Percentiles rank a stretch among this genome's conserved stretches.
Evolutionary conservation across 2,329 filamentous ascomycete species (phyloP).

Genomic region (Raffaelea deltoideospora): DNA sequence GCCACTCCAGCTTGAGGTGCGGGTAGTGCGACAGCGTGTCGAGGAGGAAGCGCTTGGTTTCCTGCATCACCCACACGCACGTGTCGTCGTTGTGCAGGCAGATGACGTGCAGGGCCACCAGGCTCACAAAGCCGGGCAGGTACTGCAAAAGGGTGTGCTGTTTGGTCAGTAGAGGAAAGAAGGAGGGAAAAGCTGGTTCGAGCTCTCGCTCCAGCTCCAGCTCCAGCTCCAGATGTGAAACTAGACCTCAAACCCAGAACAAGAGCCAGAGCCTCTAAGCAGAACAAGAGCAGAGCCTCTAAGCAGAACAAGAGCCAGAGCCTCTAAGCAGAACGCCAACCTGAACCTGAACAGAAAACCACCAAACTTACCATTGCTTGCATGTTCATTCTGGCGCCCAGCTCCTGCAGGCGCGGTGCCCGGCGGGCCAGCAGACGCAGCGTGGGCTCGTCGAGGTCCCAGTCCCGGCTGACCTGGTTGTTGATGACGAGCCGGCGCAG

Average conservation of each 20-base stretch:
- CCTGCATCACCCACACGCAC: constrained; percentile 39
- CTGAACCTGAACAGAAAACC: background rate
- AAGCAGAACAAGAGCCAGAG: background rate
- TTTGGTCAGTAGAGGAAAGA: background rate
- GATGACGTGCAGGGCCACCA: constrained; percentile 40
- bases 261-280: background rate
- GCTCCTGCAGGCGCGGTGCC: constrained; percentile 35
- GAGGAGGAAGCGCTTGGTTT: constrained; percentile 42
- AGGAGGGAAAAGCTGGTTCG: background rate
- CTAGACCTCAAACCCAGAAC: background rate
- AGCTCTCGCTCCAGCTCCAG: too few species aligned
- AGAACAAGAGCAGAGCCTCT: too few species aligned
- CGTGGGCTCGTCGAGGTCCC: constrained; percentile 42
- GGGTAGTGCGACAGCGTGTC: constrained; percentile 42
- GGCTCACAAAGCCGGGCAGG: constrained; percentile 32
- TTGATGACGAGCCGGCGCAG: constrained; percentile 45
- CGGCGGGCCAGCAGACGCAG: constrained; percentile 36
- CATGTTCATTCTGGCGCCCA: constrained; percentile 39
- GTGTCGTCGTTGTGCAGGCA: constrained; percentile 39
- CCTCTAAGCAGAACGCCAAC: background rate
- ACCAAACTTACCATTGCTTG: constrained; percentile 32
- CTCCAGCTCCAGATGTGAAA: too few species aligned
- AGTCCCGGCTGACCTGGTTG: constrained; percentile 34
- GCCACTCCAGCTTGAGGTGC: constrained; percentile 39
- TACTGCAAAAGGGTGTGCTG: constrained; percentile 44